Evolutionary conservation across 805 yeast genomes (phyloP), one percentile per base, ranked within the genome.

Genomic region (Metschnikowia reukaufii): DNA sequence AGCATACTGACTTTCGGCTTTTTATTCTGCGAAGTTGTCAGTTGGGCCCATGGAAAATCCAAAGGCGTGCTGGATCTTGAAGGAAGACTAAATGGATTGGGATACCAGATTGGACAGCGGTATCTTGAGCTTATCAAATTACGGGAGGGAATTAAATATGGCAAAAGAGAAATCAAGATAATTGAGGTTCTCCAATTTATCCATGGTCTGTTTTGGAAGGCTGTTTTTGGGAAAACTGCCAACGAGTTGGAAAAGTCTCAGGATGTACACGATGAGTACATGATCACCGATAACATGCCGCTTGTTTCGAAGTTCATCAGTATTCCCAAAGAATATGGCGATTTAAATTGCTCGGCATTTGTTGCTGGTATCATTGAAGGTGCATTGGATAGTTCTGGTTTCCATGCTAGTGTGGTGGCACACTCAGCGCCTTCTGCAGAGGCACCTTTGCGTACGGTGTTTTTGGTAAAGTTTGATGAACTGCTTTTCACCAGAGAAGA

Each of bases 361-460:
- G 79, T 84, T 1, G 96, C 96, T 0, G 96, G 96, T 0, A 76
- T 89, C 13, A 75, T 88, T 34, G 96, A 89, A 62, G 96, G 95
- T 0, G 82, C 88, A 1, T 68, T 89, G 48, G 94, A 86, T 57
- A 73, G 85, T 4, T 73, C 88, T 1, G 82, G 82, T 52, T 88
- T 88, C 60, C 81, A 77, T 45, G 90, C 92, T 12, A 73, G 70
- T 38, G 96, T 89, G 6, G 79, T 86, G n/a, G 96, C 96, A 1
- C 96, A 89, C 59, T 76, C 84, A 0, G 88, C 83, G 15, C 86
- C 87, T 1, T 65, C 74, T 2, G 84, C 77, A 2, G 78, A 73
- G 3, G 60, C 58, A 27, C 89, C 92, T 0, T 64, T 75, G 49
- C 67, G 88, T 49, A 88, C 96, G 0, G 91, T 89, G 0, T 88